phyloP scores from a whole-genome alignment of 179 eudicot species.

The Monotropa hypopitys region DNA sequence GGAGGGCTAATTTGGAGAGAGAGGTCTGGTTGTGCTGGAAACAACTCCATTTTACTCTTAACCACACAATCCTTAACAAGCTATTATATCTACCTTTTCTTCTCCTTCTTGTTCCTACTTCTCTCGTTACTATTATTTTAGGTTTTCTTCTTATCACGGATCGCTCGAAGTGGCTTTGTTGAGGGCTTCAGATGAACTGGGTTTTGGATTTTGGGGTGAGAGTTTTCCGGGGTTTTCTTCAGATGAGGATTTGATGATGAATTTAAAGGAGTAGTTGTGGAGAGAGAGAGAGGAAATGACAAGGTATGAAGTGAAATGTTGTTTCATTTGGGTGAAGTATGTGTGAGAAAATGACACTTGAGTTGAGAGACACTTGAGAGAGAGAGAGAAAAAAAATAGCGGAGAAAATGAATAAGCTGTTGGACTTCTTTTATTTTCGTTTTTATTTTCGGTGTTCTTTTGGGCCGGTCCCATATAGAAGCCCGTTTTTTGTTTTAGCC shows the following conservation, averaged over 20 bases:
- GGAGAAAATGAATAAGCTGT: constrained; percentile 1
- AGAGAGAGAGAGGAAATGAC: constrained; percentile 21
- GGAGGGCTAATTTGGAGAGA: constrained; percentile 73
- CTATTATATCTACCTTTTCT: background rate
- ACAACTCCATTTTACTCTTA: constrained; percentile 20
- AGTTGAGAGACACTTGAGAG: too few species aligned
- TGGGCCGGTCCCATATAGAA: too few species aligned
- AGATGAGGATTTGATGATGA: constrained; percentile 15
- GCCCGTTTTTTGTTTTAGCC: too few species aligned
- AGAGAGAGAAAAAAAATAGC: constrained; percentile 12
- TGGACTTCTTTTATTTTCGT: background rate
- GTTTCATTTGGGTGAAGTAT: constrained; percentile 67
- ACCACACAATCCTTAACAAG: constrained; percentile 8
- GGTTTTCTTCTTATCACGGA: background rate
- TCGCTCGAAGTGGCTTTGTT: background rate
- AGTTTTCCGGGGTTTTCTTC: constrained; percentile 11
- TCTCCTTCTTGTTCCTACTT: background rate
- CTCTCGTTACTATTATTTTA: background rate
- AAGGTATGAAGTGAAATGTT: constrained; percentile 48
- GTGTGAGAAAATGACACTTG: constrained; percentile 58
- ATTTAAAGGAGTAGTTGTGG: constrained; percentile 19
- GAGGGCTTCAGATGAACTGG: constrained; percentile 7
- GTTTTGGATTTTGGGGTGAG: background rate
- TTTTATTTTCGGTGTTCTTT: background rate
- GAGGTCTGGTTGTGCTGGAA: constrained; percentile 50